Evolutionary conservation across 495 filamentous ascomycete species (phyloP), one percentile per base, ranked within the genome.

Genomic region (Lasiosphaeria ovina): DNA sequence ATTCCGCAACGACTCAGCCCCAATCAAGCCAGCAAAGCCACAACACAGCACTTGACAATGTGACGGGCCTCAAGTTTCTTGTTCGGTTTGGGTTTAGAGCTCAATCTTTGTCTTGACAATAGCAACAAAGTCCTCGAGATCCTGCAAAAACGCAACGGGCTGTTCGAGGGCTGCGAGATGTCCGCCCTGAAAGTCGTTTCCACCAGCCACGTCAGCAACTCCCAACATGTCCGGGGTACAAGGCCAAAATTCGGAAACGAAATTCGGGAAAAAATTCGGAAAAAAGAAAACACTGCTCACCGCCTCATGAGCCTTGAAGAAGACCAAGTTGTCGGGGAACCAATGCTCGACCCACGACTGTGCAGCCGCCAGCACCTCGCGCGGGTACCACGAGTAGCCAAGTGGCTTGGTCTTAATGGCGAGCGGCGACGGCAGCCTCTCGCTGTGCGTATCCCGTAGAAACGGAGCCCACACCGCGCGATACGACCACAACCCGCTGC

Each of bases 151-250:
- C 31, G 66, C 66, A 53, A 73, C 69, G 4, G 86, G 86, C 49
- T 76, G 60, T 67, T 89, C 84, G 54, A 86, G 62, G 32, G 81
- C 83, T 2, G 85, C 83, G 62, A 88, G 88, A 71, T 88, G 86
- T 0, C 86, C 85, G 33, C 87, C 86, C 64, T 72, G 36, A 17
- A 8, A n/a, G 12, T 32, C 17, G 12, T n/a, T 40, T 44, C 31
- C 31, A 50, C 31, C 48, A 50, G 16, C 16, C 11, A 50, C 24
- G 24, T 24, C 24, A 24, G 24, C 24, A 24, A 24, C 24, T 24
- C 24, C 2, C 24, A 24, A 24, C 24, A 24, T 2, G 24, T 24
- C 24, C 24, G 24, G 2, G 24, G 24, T 24, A 24, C 24, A 24
- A 24, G 24, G 24, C 2, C 24, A 50, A 11, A 7, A 50, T 24